These are phyloP conservation scores for Yarrowia sp. DNA, from an alignment of 805 yeast genomes.

Conservation along the genomic window DNA sequence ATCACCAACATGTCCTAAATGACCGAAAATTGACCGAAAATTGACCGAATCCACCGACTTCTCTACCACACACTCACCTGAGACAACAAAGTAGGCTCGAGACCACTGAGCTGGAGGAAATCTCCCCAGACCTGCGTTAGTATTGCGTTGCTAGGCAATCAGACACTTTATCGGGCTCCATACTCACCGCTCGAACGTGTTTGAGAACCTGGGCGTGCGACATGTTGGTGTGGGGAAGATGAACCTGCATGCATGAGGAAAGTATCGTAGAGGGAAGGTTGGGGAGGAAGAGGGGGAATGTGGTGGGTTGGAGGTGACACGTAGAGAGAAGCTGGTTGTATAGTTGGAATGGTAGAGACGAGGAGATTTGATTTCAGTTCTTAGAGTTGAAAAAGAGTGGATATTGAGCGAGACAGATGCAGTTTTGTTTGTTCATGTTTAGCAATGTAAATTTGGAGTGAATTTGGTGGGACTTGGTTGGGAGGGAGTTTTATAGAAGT, in stretches of 20 bases:
- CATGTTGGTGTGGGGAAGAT: constrained; percentile 23
- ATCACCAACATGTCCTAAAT: no score
- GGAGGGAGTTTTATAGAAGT: no score
- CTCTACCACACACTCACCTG: constrained; percentile 29
- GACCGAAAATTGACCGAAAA: no score
- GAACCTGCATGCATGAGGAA: background rate
- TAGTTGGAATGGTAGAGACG: background rate
- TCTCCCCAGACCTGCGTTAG: constrained; percentile 34
- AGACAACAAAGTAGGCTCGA: constrained; percentile 35
- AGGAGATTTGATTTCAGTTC: no score
- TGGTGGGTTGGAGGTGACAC: no score
- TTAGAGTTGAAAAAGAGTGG: no score
- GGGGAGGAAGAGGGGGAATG: background rate
- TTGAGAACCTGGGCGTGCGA: constrained; percentile 13
- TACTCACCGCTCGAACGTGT: constrained; percentile 24
- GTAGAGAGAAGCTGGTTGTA: no score
- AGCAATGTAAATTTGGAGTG: no score
- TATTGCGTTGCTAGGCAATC: background rate
- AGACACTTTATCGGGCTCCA: background rate
- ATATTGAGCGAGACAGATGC: background rate
- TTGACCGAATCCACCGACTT: no score
- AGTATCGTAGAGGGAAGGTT: background rate
- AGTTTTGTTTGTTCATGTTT: no score
- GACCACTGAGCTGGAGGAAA: constrained; percentile 34
- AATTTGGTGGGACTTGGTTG: no score